Percentiles rank a stretch among this genome's conserved stretches.
Conservation (phyloP, 1,139 yeast species). For the Suhomyces anneliseae region DNA sequence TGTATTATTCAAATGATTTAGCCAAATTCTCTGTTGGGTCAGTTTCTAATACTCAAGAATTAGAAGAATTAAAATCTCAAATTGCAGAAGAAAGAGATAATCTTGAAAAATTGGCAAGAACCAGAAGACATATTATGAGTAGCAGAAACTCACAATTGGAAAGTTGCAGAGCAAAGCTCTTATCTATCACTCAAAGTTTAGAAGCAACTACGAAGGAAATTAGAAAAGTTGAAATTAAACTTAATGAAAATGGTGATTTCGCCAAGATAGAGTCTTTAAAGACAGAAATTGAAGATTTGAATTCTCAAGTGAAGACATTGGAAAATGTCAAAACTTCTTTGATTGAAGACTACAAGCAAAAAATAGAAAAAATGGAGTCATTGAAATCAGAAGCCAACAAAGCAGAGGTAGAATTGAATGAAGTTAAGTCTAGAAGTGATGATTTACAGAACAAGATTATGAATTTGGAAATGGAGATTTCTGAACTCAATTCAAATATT, state of each 20-base stretch:
- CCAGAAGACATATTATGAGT: constrained; percentile 11
- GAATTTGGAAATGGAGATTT: constrained; percentile 16
- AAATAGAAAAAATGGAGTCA: constrained; percentile 10
- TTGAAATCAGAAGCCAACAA: constrained; percentile 12
- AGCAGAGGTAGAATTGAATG: constrained; percentile 9
- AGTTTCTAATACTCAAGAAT: constrained; percentile 16
- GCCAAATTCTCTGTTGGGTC: constrained; percentile 29
- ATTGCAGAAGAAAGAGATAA: constrained; percentile 16
- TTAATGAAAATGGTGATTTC: constrained; percentile 37
- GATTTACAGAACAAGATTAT: constrained; percentile 8
- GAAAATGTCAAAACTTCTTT: constrained; percentile 31
- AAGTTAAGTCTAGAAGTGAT: constrained; percentile 5
- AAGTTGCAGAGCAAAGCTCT: constrained; percentile 6
- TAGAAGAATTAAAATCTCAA: constrained; percentile 7
- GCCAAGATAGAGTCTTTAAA: constrained; percentile 33
- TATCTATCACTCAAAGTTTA: constrained; percentile 5
- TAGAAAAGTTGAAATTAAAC: constrained; percentile 26
- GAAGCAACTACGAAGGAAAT: constrained; percentile 12
- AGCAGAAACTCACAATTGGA: constrained; percentile 8
- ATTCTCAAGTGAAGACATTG: constrained; percentile 26
- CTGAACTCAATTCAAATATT: constrained; percentile 11
- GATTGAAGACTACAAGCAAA: constrained; percentile 25
- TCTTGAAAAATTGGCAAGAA: constrained; percentile 19
- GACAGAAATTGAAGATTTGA: constrained; percentile 31
- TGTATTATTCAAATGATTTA: constrained; percentile 37